A percentile compares a stretch with the other conserved stretches of the same genome.
Evolutionary conservation across 257 asterid species (phyloP).

Genomic region (Plantago ovata): DNA sequence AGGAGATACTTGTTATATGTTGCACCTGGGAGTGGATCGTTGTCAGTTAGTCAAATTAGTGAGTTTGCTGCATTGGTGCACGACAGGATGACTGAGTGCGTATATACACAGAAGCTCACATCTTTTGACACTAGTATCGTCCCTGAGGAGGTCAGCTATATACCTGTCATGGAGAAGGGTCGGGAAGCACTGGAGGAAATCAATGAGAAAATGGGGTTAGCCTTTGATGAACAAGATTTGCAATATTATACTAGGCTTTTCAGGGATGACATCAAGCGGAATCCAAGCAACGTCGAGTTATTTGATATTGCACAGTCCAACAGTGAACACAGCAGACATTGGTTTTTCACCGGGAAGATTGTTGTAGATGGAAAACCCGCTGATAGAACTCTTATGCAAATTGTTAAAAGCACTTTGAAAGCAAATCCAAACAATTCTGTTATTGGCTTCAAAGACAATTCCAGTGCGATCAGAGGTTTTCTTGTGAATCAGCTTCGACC

Average conservation of each 20-base stretch:
- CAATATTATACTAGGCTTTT: conserved; percentile 83
- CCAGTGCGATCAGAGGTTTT: conserved; percentile 89
- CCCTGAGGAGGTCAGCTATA: conserved; percentile 64
- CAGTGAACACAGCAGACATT: conserved; percentile 96
- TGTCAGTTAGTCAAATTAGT: conserved; percentile 51
- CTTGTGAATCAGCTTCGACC: conserved; percentile 66
- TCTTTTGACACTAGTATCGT: conserved; percentile 65
- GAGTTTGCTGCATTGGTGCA: conserved; percentile 82
- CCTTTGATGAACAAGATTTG: conserved; percentile 91
- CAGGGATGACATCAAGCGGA: conserved; percentile 71
- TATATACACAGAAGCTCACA: conserved; percentile 59
- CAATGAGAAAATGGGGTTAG: conserved; percentile 83
- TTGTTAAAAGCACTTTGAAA: conserved; percentile 73
- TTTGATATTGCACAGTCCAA: conserved; percentile 97
- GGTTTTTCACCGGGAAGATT: conserved; percentile 90
- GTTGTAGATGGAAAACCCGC: conserved; percentile 70
- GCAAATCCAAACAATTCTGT: conserved; percentile 87
- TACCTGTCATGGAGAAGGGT: conserved; percentile 94
- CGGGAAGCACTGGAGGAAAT: conserved; percentile 84
- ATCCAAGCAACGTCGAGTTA: conserved; percentile 87
- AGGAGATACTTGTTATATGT: conserved; percentile 68
- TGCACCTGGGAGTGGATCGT: conserved; percentile 40
- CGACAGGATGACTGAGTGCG: conserved; percentile 92
- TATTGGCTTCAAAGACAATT: conserved; percentile 94
- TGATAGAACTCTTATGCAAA: conserved; percentile 77